Evolutionary conservation across 208 protist genomes (phyloP), one percentile per base, ranked within the genome.

Genomic region (Wallacemonas sp.): DNA sequence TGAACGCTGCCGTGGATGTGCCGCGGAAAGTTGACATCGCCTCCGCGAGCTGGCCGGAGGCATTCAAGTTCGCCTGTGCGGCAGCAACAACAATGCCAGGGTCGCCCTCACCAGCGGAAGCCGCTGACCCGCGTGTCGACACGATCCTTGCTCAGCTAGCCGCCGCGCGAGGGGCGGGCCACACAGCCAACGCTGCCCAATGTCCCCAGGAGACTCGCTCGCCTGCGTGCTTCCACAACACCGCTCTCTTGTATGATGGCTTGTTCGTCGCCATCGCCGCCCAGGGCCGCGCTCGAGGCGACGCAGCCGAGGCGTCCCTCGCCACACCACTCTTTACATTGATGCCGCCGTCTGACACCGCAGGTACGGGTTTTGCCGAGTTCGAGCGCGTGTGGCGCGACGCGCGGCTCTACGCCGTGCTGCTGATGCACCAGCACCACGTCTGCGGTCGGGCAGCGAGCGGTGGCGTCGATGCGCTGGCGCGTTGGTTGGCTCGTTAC

Each of bases 341-440:
- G 21, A 19, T 38, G 3, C 0, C 44, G 3, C 37, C 46, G 12
- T 30, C 61, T 21, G 19, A 42, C 27, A 29, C 29, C 32, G 44
- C 30, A 0, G 22, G 30, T n/a, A 15, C 30, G 24, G 50, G 52
- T 0, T 21, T 37, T 1, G 53, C 9, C 27, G 42, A 21, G 50
- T 68, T 60, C 36, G 42, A 61, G 37, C 48, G 38, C 33, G 45
- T 48, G 48, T 78, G 71, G 71, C 66, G 57, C 13, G 60, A 68
- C 34, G 71, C 71, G 15, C 71, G 71, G 6, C 61, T 78, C 22
- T 78, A 78, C 46, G 66, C 57, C 17, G 61, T 61, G 3, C 33
- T 72, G 12, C 60, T 68, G 32, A 64, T 81, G 10, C 66, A 71
- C 46, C 62, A 69, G 37, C 45, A 64, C 29, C 53, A 33, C 32